Evolutionary conservation across 2,329 filamentous ascomycete genomes (phyloP).

Genomic region (Ascochyta viciae-villosae): DNA sequence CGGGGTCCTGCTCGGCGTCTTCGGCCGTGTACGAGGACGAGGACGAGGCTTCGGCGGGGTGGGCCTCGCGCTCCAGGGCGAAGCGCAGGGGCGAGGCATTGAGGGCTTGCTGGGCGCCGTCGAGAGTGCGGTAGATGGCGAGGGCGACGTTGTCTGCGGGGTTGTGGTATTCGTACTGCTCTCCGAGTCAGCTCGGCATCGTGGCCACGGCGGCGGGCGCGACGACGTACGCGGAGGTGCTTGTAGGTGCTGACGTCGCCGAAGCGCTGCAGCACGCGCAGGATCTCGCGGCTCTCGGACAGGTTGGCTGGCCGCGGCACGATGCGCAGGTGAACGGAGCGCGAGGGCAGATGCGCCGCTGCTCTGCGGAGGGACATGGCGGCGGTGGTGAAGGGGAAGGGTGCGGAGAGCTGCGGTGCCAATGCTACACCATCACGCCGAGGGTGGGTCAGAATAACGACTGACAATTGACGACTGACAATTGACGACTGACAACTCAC

Average conservation of each 20-base stretch:
- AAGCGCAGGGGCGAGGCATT: conserved; percentile 57
- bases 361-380: conserved; percentile 41
- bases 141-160: conserved; percentile 53
- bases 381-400: conserved; percentile 2
- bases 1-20: conserved; percentile 23
- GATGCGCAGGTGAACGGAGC: conserved; percentile 57
- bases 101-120: conserved; percentile 52
- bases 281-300: conserved; percentile 58
- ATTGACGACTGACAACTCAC: too few relatives aligned
- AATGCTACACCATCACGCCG: conserved; percentile 17
- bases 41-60: conserved; percentile 4
- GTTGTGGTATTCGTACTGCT: conserved; percentile 53
- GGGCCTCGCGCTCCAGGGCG: conserved; percentile 47
- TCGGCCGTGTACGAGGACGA: background rate
- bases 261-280: conserved; percentile 57
- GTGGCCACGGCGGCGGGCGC: background rate
- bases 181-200: background rate
- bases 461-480: too few relatives aligned
- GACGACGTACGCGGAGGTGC: conserved; percentile 48
- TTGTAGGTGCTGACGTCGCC: conserved; percentile 59
- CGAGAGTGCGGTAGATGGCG: conserved; percentile 54
- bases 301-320: conserved; percentile 56
- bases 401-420: background rate
- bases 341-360: conserved; percentile 40
- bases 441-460: conserved; percentile 22